Evolutionary conservation across 768 basidiomycete genomes (phyloP).

Genomic region (Cystofilobasidium bisporidii): DNA sequence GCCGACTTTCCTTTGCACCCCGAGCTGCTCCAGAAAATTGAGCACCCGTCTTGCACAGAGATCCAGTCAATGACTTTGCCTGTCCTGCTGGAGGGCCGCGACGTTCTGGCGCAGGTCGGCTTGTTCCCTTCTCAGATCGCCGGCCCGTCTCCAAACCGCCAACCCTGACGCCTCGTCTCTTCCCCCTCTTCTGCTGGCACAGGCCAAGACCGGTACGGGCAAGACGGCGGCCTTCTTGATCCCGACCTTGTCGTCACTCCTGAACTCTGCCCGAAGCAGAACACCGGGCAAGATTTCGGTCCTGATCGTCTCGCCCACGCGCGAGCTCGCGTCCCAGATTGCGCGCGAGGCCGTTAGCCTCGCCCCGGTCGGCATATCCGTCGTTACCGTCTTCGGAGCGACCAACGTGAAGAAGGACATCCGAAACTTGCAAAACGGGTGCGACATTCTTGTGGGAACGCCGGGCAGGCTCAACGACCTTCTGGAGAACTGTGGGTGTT

Average conservation of each 20-base stretch:
- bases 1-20: conserved; percentile 4
- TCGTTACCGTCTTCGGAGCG: neutral
- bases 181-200: conserved; percentile 29
- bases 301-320: conserved; percentile 43
- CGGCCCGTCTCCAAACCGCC: neutral
- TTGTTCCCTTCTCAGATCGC: neutral
- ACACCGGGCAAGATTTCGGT: conserved; percentile 34
- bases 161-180: neutral
- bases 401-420: neutral
- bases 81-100: conserved; percentile 28
- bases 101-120: conserved; percentile 18
- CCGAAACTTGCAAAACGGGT: conserved; percentile 28
- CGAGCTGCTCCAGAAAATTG: neutral
- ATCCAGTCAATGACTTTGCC: conserved; percentile 37
- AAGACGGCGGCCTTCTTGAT: conserved; percentile 45
- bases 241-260: conserved; percentile 40
- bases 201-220: conserved; percentile 52
- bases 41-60: conserved; percentile 5
- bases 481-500: conserved; percentile 36
- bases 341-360: conserved; percentile 10
- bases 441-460: conserved; percentile 41
- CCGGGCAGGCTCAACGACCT: conserved; percentile 42
- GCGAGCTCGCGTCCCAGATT: conserved; percentile 37
- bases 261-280: conserved; percentile 31
- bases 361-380: neutral